Conservation (phyloP, 768 basidiomycete genomes). For the Russula brevipes region DNA sequence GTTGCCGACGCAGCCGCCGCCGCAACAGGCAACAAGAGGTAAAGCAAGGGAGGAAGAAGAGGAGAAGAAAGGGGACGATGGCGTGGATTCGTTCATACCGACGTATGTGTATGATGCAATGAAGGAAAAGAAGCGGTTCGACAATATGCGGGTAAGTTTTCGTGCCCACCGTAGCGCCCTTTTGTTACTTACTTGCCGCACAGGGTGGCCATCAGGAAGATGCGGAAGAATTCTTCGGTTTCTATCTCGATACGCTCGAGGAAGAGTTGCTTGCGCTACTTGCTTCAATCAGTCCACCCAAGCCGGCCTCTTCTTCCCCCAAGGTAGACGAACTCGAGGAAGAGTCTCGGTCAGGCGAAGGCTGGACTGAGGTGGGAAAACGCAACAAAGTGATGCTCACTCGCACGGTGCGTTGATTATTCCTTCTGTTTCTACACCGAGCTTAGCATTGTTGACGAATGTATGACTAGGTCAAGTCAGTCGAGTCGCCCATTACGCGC, state of each 20-base stretch:
- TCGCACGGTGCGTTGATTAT: conserved; percentile 54
- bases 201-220: conserved; percentile 95
- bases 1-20: conserved; percentile 21
- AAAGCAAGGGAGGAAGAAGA: conserved; percentile 39
- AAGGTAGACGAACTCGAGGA: conserved; percentile 44
- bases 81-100: conserved; percentile 73
- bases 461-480: conserved; percentile 56
- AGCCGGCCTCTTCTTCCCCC: conserved; percentile 29
- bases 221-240: conserved; percentile 97
- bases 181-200: not conserved
- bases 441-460: conserved; percentile 5
- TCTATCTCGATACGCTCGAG: conserved; percentile 90
- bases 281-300: conserved; percentile 43
- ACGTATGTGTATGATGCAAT: conserved; percentile 86
- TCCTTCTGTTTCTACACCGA: not conserved
- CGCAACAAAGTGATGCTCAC: conserved; percentile 77
- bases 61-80: conserved; percentile 45
- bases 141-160: conserved; percentile 75
- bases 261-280: conserved; percentile 80
- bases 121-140: conserved; percentile 90
- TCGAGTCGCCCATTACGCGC: conserved; percentile 82
- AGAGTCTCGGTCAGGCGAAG: conserved; percentile 49
- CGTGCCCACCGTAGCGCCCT: no score
- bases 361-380: conserved; percentile 92
- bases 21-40: conserved; percentile 27